Percentiles rank a stretch among this genome's conserved stretches.
phyloP scores from a whole-genome alignment of 768 basidiomycete species.

The Kwoniella bestiolae region DNA sequence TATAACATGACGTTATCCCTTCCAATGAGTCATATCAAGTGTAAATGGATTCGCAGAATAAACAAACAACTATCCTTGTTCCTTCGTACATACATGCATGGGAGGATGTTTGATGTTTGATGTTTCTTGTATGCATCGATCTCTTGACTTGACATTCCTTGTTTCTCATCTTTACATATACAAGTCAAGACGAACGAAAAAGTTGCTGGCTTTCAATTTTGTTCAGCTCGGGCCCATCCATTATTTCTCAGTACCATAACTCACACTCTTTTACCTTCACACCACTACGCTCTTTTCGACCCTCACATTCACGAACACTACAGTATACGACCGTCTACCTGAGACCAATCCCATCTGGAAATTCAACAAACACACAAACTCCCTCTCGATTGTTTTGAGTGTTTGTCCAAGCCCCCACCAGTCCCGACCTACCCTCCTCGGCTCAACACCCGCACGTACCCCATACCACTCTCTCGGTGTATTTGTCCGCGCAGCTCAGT shows the following conservation, averaged over 20 bases:
- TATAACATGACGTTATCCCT: not conserved
- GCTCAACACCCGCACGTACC: not conserved
- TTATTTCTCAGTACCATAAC: no score
- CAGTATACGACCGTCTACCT: no score
- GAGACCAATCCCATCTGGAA: no score
- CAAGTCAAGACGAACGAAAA: not conserved
- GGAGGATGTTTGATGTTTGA: not conserved
- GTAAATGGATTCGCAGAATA: not conserved
- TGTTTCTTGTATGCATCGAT: not conserved
- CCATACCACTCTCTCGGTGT: not conserved
- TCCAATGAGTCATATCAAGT: constrained; percentile 9
- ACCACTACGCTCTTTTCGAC: not conserved
- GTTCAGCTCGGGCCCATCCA: constrained; percentile 15
- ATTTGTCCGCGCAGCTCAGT: not conserved
- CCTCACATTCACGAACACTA: no score
- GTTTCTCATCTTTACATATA: not conserved
- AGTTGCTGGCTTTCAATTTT: constrained; percentile 9
- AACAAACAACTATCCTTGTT: not conserved
- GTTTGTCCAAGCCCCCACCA: no score
- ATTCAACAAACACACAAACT: not conserved
- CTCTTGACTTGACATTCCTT: constrained; percentile 2
- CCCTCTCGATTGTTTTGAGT: not conserved
- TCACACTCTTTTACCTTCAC: constrained; percentile 6
- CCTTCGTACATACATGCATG: not conserved
- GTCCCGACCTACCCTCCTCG: not conserved